Percentiles rank a stretch among this genome's conserved stretches.
Conservation (phyloP, 352 stramenopile genomes). For the Lagenidium giganteum region DNA sequence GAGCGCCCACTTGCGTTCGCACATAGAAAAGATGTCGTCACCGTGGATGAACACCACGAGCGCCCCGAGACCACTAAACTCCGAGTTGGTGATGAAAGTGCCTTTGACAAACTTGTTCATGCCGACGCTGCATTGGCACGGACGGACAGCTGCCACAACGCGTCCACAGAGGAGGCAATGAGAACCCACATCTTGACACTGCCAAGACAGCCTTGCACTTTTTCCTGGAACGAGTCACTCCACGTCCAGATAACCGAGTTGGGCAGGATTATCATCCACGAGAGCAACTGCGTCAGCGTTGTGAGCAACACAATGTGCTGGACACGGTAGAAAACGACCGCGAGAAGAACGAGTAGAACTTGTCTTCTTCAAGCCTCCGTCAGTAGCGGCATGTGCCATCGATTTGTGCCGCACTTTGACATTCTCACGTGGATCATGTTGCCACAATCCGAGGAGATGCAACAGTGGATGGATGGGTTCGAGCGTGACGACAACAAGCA, state of each 20-base stretch:
- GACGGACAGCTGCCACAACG: conserved; percentile 1
- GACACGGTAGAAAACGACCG: conserved; percentile 20
- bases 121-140: conserved; percentile 1
- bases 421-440: too few relatives aligned
- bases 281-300: conserved; percentile 4
- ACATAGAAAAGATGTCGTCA: conserved; percentile 8
- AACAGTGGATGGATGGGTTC: conserved; percentile 20
- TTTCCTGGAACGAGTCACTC: conserved; percentile 4
- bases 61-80: conserved; percentile 6
- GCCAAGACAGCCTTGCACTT: conserved; percentile 7
- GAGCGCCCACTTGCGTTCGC: conserved; percentile 7
- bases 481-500: conserved; percentile 4
- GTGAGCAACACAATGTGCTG: conserved; percentile 5
- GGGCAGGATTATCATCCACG: conserved; percentile 17
- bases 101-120: conserved; percentile 1
- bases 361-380: conserved; percentile 12
- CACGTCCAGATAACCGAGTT: conserved; percentile 19
- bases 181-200: conserved; percentile 14
- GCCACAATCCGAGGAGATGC: too few relatives aligned
- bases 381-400: too few relatives aligned
- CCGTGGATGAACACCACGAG: conserved; percentile 6
- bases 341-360: conserved; percentile 20
- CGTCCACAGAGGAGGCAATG: neutral
- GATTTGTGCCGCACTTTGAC: too few relatives aligned
- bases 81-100: conserved; percentile 6